Percentiles rank a stretch among this genome's conserved stretches.
phyloP scores from a whole-genome alignment of 148 eudicot genomes.

The Oxyria digyna region DNA sequence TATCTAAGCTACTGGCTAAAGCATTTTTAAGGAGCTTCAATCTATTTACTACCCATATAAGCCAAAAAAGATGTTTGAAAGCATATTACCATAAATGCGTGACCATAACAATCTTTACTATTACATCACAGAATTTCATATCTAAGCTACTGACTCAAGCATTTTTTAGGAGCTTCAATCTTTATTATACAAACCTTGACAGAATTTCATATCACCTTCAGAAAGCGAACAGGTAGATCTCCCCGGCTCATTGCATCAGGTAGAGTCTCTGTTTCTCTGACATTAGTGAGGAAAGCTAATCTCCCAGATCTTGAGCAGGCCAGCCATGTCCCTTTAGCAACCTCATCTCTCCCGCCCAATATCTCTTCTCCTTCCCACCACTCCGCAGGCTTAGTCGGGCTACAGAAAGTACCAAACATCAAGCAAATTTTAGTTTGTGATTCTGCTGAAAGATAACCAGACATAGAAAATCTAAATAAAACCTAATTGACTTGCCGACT shows the following conservation, averaged over 20 bases:
- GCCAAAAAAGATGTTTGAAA: neutral
- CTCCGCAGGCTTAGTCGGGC: constrained; percentile 52
- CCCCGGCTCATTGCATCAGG: constrained; percentile 57
- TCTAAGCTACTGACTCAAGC: too few species aligned
- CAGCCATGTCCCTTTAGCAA: constrained; percentile 84
- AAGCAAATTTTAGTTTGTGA: neutral
- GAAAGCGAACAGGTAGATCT: constrained; percentile 61
- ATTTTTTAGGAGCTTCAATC: too few species aligned
- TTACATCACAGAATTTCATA: too few species aligned
- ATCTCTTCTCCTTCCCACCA: constrained; percentile 86
- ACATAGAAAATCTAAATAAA: neutral
- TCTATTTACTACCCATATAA: neutral
- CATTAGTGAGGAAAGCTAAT: constrained; percentile 71
- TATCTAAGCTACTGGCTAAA: neutral
- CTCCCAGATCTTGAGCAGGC: constrained; percentile 56
- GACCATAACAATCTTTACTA: neutral
- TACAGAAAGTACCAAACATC: constrained; percentile 4
- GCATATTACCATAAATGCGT: neutral
- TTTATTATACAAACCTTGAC: too few species aligned
- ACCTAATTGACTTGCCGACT: constrained; percentile 28
- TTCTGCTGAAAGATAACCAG: neutral
- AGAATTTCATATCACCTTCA: neutral
- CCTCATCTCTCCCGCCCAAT: constrained; percentile 70
- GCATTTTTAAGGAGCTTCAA: neutral
- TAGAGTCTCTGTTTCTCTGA: constrained; percentile 31